Evolutionary conservation across 805 yeast species (phyloP), one percentile per base, ranked within the genome.

Genomic region (Candida endomychidarum): DNA sequence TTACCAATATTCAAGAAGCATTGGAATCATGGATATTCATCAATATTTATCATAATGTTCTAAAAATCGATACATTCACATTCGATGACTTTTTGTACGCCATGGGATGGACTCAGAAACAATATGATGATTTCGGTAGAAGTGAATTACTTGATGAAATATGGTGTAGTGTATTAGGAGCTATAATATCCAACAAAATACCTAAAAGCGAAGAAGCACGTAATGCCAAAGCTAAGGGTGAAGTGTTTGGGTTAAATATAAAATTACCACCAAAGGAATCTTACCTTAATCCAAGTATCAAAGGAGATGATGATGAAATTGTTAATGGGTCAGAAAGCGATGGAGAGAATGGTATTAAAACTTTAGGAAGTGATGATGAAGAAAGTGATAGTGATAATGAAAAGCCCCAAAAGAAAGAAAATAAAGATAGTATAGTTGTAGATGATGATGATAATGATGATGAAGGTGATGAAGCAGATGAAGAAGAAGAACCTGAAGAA

Each of bases 21-120:
- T 55, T 88, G 17, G 90, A 86, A 51, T 58, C 75, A 3, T 88
- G 95, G 95, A 67, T 77, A 1, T 88, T 87, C 52, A 58, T 86
- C 20, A 86, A 86, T 56, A 72, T 85, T 37, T 87, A 81, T 57
- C 77, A 80, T 49, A 72, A 72, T 24, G 78, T 87, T 0, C 63
- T 87, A 22, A 55, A 73, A 4, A 61, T 88, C n/a, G 88, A 83
- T 51, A 75, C 83, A 0, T 81, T 86, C 51, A 81, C 91, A 0
- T 86, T 84, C 63, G 96, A 87, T 61, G 95, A 83, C 49, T 85
- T 77, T 52, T 55, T 83, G 6, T 76, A 77, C 40, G 81, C 78
- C 8, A 56, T 83, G 62, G 63, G 66, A 26, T 67, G 81, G 75
- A 64, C 65, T 20, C 48, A 39, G 28, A 57, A 58, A 7, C 73